phyloP scores from a whole-genome alignment of 768 basidiomycete species.

The Cystofilobasidium bisporidii region DNA sequence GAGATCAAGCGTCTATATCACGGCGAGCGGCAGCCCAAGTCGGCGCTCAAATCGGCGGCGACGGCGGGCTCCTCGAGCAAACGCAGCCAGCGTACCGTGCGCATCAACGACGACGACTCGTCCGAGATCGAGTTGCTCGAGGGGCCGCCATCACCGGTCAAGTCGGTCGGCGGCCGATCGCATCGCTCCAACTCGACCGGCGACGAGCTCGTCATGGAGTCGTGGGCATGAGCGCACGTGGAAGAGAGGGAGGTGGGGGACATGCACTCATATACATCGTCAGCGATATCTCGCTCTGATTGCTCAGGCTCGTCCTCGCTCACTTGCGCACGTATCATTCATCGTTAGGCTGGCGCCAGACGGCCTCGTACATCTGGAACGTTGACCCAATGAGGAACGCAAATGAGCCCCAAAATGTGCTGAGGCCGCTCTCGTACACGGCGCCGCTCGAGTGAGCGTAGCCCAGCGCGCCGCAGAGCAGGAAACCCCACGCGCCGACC shows the following conservation, averaged over 20 bases:
- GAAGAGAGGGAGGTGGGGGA: neutral
- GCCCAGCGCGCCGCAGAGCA: slow-evolving; percentile 52
- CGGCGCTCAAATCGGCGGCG: no score
- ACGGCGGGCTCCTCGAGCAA: no score
- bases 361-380: slow-evolving; percentile 49
- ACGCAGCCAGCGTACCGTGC: no score
- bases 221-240: neutral
- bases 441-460: slow-evolving; percentile 42
- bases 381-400: slow-evolving; percentile 55
- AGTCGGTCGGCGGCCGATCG: neutral
- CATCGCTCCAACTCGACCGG: neutral
- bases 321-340: no score
- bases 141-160: neutral
- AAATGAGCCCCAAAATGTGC: slow-evolving; percentile 53
- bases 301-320: neutral
- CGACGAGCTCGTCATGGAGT: slow-evolving; percentile 5
- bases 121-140: neutral
- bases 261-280: no score
- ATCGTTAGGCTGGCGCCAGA: neutral
- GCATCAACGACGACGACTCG: neutral
- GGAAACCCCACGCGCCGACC: slow-evolving; percentile 53
- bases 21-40: no score
- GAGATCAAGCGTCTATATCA: neutral
- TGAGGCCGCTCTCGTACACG: slow-evolving; percentile 49
- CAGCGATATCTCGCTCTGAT: no score